phyloP scores from a whole-genome alignment of 1,139 yeast genomes.

The Spencermartinsiella ligniputridi region DNA sequence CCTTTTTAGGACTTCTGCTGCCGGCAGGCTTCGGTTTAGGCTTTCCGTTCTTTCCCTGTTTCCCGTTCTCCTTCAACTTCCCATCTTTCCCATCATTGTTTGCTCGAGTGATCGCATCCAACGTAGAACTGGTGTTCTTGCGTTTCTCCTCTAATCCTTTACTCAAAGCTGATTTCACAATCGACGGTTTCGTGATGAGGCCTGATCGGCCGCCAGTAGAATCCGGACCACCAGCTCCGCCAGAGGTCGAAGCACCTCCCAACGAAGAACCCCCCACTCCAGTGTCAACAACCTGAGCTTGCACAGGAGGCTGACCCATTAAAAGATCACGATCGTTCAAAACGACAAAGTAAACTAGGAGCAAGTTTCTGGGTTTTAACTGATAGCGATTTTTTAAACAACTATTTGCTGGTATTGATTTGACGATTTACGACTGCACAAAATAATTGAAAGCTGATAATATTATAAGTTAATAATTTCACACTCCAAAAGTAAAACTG shows the following conservation, averaged over 20 bases:
- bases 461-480: no score
- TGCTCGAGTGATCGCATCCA: constrained; percentile 3
- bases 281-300: no score
- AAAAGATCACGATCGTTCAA: no score
- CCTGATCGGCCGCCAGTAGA: constrained; percentile 8
- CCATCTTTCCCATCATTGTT: constrained; percentile 1
- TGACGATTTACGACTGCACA: no score
- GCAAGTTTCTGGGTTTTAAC: no score
- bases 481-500: background rate
- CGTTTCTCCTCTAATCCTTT: constrained; percentile 2
- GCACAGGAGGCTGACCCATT: no score
- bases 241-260: background rate
- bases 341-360: no score
- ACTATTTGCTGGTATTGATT: no score
- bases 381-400: no score
- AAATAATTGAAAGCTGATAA: background rate
- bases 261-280: no score
- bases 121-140: constrained; percentile 1
- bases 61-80: background rate
- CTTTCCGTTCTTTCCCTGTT: background rate
- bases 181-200: constrained; percentile 28
- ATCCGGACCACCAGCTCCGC: background rate
- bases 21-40: background rate
- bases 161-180: constrained; percentile 27
- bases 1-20: constrained; percentile 7